A percentile compares a stretch with the other conserved stretches of the same genome.
phyloP scores from a whole-genome alignment of 805 yeast species.

The Geotrichum ghanense region DNA sequence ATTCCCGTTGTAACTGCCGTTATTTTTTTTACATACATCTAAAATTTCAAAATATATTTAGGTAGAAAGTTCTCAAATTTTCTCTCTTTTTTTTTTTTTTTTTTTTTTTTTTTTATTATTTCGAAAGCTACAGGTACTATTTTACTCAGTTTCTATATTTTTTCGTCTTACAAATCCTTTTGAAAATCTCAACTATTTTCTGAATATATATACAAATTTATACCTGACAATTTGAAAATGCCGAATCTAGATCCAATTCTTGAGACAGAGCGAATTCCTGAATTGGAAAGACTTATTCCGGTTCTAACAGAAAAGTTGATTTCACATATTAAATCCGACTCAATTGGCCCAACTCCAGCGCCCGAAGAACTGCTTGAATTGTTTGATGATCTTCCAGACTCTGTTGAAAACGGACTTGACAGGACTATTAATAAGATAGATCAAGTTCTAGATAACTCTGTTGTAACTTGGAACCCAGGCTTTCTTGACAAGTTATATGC shows the following conservation, averaged over 20 bases:
- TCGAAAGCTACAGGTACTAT: no score
- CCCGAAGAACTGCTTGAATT: background rate
- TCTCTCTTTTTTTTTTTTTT: no score
- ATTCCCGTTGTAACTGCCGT: no score
- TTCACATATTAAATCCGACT: background rate
- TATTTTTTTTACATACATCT: no score
- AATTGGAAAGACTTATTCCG: background rate
- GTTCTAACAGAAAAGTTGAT: background rate
- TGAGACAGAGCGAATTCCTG: background rate
- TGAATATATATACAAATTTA: no score
- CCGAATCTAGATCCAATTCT: background rate
- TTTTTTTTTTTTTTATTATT: no score
- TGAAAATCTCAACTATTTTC: no score
- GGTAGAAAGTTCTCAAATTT: no score
- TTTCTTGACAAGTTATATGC: constrained; percentile 78
- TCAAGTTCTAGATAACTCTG: constrained; percentile 50
- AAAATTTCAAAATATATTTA: no score
- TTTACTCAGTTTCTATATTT: no score
- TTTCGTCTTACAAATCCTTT: no score
- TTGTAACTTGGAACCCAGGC: constrained; percentile 81
- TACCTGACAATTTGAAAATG: background rate
- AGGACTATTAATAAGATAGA: constrained; percentile 43
- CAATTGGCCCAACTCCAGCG: background rate
- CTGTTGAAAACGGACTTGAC: constrained; percentile 28
- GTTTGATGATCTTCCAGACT: background rate